Conservation (phyloP, 2,329 filamentous ascomycete species). For the Fonsecaea pugnacius region DNA sequence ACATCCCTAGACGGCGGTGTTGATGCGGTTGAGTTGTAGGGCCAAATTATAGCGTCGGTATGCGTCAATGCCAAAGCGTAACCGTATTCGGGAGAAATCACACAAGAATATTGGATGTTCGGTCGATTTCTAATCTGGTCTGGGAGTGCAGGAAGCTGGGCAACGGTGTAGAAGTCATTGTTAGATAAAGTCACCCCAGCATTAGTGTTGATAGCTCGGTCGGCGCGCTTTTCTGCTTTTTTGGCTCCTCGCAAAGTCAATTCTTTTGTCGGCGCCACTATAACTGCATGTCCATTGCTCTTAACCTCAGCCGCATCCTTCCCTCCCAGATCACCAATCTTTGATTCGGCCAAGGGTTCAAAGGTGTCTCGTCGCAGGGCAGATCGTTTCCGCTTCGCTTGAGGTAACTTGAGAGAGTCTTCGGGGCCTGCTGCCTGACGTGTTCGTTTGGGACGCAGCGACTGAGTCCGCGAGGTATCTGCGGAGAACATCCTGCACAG, state of each 20-base stretch:
- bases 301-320: slow-evolving; percentile 34
- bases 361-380: slow-evolving; percentile 45
- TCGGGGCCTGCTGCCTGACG: slow-evolving; percentile 45
- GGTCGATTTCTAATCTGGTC: slow-evolving; percentile 72
- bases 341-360: slow-evolving; percentile 38
- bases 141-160: slow-evolving; percentile 80
- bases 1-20: slow-evolving; percentile 70
- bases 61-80: slow-evolving; percentile 82
- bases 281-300: slow-evolving; percentile 31
- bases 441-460: slow-evolving; percentile 39
- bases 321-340: slow-evolving; percentile 37
- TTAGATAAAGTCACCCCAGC: slow-evolving; percentile 60
- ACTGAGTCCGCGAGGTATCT: slow-evolving; percentile 33
- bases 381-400: slow-evolving; percentile 54
- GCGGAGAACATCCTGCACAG: slow-evolving; percentile 40
- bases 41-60: slow-evolving; percentile 86
- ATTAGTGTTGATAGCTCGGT: slow-evolving; percentile 36
- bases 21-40: slow-evolving; percentile 68
- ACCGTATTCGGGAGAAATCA: slow-evolving; percentile 66
- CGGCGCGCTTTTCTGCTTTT: slow-evolving; percentile 43
- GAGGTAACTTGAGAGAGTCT: slow-evolving; percentile 51
- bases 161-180: slow-evolving; percentile 82
- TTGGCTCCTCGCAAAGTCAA: slow-evolving; percentile 47
- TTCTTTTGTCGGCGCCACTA: slow-evolving; percentile 39
- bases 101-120: slow-evolving; percentile 62